Evolutionary conservation across 2,329 filamentous ascomycete species (phyloP).

Genomic region (Ustulina deusta): DNA sequence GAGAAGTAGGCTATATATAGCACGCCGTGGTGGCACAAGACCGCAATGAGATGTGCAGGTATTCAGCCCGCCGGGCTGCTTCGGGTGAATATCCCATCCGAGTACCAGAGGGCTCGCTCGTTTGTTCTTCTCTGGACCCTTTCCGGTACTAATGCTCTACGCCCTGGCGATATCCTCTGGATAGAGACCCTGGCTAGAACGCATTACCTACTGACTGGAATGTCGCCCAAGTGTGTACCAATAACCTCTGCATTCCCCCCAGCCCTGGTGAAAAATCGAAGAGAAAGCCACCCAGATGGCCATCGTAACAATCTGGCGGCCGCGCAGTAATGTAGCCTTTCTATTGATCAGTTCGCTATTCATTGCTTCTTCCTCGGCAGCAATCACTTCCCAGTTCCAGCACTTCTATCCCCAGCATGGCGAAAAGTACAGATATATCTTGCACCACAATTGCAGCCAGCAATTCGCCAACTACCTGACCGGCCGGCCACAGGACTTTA

Average conservation of each 20-base stretch:
- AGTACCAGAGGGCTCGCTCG: background rate
- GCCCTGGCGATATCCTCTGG: background rate
- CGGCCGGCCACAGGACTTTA: conserved; percentile 36
- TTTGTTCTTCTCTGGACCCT: background rate
- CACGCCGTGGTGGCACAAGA: no score
- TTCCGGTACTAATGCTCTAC: background rate
- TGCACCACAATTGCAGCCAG: conserved; percentile 40
- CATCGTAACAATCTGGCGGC: background rate
- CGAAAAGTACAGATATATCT: conserved; percentile 37
- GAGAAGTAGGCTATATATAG: conserved; percentile 8
- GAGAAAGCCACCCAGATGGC: conserved; percentile 15
- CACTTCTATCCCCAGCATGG: conserved; percentile 42
- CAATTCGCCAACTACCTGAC: conserved; percentile 42
- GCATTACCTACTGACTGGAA: background rate
- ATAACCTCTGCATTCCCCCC: background rate
- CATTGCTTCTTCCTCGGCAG: conserved; percentile 17
- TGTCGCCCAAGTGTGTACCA: background rate
- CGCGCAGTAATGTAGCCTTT: conserved; percentile 3
- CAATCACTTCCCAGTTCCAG: conserved; percentile 40
- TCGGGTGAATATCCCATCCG: background rate
- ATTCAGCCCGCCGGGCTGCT: background rate
- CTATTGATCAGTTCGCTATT: conserved; percentile 16
- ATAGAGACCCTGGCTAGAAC: background rate
- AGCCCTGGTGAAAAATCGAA: background rate
- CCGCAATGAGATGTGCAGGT: background rate